These are phyloP conservation scores for Tetraselmis chui DNA, from an alignment of 139 green algal species.

Conservation along the genomic window DNA sequence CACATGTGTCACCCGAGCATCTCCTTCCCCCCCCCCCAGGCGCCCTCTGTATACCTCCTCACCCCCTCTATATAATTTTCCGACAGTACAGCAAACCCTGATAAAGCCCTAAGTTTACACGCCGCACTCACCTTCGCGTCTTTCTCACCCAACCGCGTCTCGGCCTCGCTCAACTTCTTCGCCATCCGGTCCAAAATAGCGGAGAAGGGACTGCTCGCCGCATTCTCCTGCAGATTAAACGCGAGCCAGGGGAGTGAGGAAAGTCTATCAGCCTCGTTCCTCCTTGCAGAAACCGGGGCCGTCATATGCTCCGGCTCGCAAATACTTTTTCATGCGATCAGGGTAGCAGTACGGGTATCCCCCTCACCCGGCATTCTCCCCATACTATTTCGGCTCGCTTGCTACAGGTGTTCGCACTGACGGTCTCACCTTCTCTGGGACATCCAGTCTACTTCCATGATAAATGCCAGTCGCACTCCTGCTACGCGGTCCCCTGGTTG, in stretches of 20 bases:
- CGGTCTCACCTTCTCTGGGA: neutral
- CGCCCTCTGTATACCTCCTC: too few relatives aligned
- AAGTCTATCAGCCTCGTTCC: neutral
- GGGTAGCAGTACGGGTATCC: too few relatives aligned
- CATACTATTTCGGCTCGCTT: neutral
- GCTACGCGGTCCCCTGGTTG: too few relatives aligned
- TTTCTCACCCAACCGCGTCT: neutral
- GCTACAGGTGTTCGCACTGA: neutral
- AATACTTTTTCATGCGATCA: too few relatives aligned
- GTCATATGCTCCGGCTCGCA: too few relatives aligned
- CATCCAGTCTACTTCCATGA: too few relatives aligned
- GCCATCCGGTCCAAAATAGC: neutral
- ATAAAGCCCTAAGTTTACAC: neutral
- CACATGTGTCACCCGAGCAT: too few relatives aligned
- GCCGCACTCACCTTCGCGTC: neutral
- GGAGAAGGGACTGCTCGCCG: neutral
- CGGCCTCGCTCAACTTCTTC: neutral
- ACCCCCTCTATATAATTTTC: too few relatives aligned
- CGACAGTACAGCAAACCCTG: too few relatives aligned
- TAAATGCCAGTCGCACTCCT: too few relatives aligned
- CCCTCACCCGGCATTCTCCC: too few relatives aligned
- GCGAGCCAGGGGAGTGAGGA: neutral
- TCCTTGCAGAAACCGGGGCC: neutral
- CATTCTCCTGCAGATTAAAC: neutral
- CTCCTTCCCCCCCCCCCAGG: too few relatives aligned